Conservation (phyloP, 2,329 filamentous ascomycete genomes). For the Fusarium concolor region DNA sequence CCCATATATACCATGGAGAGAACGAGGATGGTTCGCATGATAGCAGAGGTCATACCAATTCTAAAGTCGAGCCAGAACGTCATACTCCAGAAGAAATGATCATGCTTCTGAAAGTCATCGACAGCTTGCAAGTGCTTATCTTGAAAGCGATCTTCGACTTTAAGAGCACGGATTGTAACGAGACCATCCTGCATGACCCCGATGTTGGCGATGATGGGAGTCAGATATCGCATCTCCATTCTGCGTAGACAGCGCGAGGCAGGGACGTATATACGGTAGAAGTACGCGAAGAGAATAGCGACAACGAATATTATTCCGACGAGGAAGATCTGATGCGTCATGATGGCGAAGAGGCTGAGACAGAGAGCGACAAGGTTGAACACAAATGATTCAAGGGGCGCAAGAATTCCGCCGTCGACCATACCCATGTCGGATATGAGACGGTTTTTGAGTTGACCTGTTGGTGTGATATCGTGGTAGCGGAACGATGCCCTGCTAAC, state of each 20-base stretch:
- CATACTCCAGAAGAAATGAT: conserved; percentile 94
- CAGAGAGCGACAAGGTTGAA: conserved; percentile 78
- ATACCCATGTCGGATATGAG: conserved; percentile 91
- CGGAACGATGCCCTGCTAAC: conserved; percentile 87
- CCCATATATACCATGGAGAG: conserved; percentile 78
- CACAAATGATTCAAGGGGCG: conserved; percentile 76
- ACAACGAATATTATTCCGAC: conserved; percentile 77
- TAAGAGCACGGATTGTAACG: conserved; percentile 87
- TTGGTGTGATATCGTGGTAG: conserved; percentile 90
- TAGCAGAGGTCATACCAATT: conserved; percentile 70
- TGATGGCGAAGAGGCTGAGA: conserved; percentile 81
- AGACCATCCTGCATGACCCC: conserved; percentile 87
- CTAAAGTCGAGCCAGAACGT: conserved; percentile 87
- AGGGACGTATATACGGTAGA: conserved; percentile 83
- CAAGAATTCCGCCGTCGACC: conserved; percentile 86
- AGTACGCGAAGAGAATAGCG: conserved; percentile 74
- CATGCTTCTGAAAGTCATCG: conserved; percentile 92
- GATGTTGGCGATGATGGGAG: conserved; percentile 91
- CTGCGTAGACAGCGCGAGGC: conserved; percentile 85
- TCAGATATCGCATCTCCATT: conserved; percentile 89
- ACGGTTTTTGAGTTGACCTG: conserved; percentile 91
- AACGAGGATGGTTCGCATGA: conserved; percentile 79
- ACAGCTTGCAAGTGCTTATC: conserved; percentile 82
- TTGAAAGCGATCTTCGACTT: conserved; percentile 82
- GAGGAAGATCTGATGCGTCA: conserved; percentile 81